phyloP scores from a whole-genome alignment of 1,284 basidiomycete genomes.

The Sporisorium reilianum region DNA sequence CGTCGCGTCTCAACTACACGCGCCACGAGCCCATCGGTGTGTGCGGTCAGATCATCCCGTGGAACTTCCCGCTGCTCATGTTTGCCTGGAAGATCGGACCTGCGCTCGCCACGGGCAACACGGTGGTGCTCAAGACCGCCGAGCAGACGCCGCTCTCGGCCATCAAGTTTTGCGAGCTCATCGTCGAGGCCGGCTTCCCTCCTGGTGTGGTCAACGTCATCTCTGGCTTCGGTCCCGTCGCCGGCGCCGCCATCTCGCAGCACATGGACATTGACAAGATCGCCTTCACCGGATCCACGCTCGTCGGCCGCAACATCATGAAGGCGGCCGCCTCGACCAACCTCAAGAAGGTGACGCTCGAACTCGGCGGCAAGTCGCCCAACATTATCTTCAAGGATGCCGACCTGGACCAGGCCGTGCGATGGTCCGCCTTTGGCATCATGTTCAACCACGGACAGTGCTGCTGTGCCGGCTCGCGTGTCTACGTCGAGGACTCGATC shows the following conservation, averaged over 20 bases:
- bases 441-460: conserved; percentile 75
- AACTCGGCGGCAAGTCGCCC: conserved; percentile 84
- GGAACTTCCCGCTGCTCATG: conserved; percentile 78
- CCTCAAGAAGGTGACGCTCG: conserved; percentile 86
- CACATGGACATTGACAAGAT: conserved; percentile 79
- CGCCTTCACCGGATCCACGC: conserved; percentile 75
- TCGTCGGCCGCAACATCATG: conserved; percentile 80
- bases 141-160: conserved; percentile 79
- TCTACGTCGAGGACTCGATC: conserved; percentile 77
- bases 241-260: conserved; percentile 76
- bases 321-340: conserved; percentile 85
- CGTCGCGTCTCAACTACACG: conserved; percentile 76
- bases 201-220: conserved; percentile 79
- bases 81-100: conserved; percentile 74
- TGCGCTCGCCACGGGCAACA: conserved; percentile 71
- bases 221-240: conserved; percentile 83
- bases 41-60: conserved; percentile 70
- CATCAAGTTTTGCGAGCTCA: conserved; percentile 79
- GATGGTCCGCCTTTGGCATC: conserved; percentile 83
- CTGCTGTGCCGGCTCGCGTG: conserved; percentile 79
- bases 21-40: conserved; percentile 95
- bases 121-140: conserved; percentile 75
- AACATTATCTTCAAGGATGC: conserved; percentile 81
- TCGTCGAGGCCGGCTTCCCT: conserved; percentile 85
- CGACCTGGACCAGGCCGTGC: conserved; percentile 70